Evolutionary conservation across 2,329 filamentous ascomycete species (phyloP), one percentile per base, ranked within the genome.

Genomic region (Chaetomiaceae sp.): DNA sequence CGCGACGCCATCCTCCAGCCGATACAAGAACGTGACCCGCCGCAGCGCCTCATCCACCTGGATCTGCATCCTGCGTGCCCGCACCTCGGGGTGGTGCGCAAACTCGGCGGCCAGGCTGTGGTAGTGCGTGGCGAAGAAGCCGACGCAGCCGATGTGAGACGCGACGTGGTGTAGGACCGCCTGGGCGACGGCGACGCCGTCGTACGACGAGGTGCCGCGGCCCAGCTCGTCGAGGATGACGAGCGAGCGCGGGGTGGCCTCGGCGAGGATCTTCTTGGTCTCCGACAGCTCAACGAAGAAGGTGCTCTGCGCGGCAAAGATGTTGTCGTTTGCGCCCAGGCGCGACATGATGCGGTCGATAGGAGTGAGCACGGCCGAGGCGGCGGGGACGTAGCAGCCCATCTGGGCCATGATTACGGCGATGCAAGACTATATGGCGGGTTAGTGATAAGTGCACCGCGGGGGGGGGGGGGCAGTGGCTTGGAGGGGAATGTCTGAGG

Each of bases 261-360:
- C 94, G 0, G 89, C 84, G 1, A 99, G 78, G 46, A 99, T 99
- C 77, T 97, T 97, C 75, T 97, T 96, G 0, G 94, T 99, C 69
- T 99, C 94, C 0, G 90, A 91, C 2, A 99, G 76, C 71, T 99
- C 94, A 25, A 99, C 92, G 66, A 99, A 97, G 76, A 99, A 99
- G 2, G 94, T 99, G 13, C 89, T 95, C 69, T 99, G 94, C 0
- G 92, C 89, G 1, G 92, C 94, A 67, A 99, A 97, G 63, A 99
- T 99, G 70, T 97, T 97, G 81, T 99, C 94, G 65, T 97, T 96
- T 43, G 94, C 94, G 9, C 94, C 94, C 0, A 99, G 82, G 41
- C 94, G 89, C 9, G 92, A 97, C 94, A 99, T 99, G 75, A 99
- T 97, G 50, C 94, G 89, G 67, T 99, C 94, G 3, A 95, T 84